phyloP scores from a whole-genome alignment of 805 yeast species.

The Cyberlindnera nakhonratchasimensis region DNA sequence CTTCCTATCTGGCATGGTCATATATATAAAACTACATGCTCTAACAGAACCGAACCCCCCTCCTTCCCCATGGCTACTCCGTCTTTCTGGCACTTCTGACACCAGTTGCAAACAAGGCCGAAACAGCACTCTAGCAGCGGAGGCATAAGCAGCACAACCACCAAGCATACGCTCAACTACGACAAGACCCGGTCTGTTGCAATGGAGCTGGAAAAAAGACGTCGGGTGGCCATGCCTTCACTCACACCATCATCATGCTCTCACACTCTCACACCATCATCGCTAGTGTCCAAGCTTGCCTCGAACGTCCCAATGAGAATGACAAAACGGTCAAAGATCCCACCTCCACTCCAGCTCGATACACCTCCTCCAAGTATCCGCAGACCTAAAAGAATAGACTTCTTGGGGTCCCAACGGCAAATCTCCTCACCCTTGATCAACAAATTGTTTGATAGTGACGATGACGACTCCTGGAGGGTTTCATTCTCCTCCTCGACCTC shows the following conservation, averaged over 20 bases:
- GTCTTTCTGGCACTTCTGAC: too few species aligned
- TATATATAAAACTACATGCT: too few species aligned
- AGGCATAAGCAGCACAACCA: too few species aligned
- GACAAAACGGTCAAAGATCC: conserved; percentile 23
- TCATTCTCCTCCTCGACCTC: background rate
- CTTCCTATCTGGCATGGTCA: too few species aligned
- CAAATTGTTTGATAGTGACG: background rate
- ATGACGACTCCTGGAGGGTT: background rate
- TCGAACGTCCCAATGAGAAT: conserved; percentile 16
- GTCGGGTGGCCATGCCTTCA: conserved; percentile 5
- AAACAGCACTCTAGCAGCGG: too few species aligned
- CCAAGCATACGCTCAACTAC: too few species aligned
- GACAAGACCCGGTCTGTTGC: too few species aligned
- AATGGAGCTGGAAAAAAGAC: conserved; percentile 8
- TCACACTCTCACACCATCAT: background rate
- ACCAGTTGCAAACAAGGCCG: too few species aligned
- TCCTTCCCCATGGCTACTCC: too few species aligned
- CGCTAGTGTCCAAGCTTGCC: conserved; percentile 6
- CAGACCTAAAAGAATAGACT: background rate
- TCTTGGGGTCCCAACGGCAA: background rate
- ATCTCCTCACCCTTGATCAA: conserved; percentile 2
- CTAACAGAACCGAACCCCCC: too few species aligned
- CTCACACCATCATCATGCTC: conserved; percentile 9
- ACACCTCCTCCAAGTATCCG: conserved; percentile 25
- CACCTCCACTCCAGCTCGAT: conserved; percentile 23